phyloP scores from a whole-genome alignment of 2,329 filamentous ascomycete species.

The Exophiala bonariae region DNA sequence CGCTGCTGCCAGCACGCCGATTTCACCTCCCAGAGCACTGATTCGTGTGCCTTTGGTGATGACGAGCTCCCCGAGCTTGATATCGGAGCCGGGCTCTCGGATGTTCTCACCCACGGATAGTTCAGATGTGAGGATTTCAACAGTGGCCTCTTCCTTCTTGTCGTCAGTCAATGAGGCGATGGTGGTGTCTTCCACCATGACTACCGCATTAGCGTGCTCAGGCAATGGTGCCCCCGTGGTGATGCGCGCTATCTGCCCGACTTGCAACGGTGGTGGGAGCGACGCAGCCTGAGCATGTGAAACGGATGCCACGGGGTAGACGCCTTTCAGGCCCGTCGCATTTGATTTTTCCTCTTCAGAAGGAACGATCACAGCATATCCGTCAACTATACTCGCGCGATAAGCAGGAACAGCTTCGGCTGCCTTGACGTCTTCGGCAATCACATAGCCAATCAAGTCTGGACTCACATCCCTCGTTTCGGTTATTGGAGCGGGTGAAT shows the following conservation, averaged over 20 bases:
- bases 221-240: constrained; percentile 93
- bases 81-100: constrained; percentile 86
- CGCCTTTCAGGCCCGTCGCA: constrained; percentile 63
- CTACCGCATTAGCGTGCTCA: constrained; percentile 81
- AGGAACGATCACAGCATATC: constrained; percentile 79
- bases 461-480: constrained; percentile 60
- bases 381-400: constrained; percentile 93
- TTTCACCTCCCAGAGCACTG: constrained; percentile 82
- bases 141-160: constrained; percentile 78
- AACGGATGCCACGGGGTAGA: constrained; percentile 82
- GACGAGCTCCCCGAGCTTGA: constrained; percentile 67
- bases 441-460: constrained; percentile 69
- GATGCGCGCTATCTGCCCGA: constrained; percentile 81
- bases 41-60: constrained; percentile 78
- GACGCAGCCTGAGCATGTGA: constrained; percentile 80
- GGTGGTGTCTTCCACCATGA: constrained; percentile 94
- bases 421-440: constrained; percentile 81
- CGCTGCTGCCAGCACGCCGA: constrained; percentile 84
- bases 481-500: constrained; percentile 66
- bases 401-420: constrained; percentile 87
- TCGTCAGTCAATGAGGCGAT: constrained; percentile 65
- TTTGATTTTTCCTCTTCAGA: constrained; percentile 36
- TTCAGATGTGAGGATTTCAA: constrained; percentile 79
- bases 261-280: constrained; percentile 59
- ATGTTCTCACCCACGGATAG: constrained; percentile 83